Conservation (phyloP, 176 grass and related monocot species). For the Eleusine coracana region DNA sequence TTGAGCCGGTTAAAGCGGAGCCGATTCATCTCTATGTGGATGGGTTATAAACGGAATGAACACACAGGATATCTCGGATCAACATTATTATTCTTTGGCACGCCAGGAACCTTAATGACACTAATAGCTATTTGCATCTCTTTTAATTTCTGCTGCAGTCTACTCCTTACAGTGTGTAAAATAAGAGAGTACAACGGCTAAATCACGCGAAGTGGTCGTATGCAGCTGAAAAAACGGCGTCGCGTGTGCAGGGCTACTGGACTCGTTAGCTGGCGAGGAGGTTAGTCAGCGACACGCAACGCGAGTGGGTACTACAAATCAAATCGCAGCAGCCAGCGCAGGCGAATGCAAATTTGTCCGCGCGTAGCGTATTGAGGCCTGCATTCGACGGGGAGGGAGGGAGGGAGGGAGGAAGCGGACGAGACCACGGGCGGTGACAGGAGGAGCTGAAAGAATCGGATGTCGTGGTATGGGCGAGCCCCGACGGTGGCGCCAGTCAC, state of each 20-base stretch:
- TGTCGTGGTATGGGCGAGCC: background rate
- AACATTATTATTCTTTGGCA: background rate
- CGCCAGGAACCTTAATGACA: background rate
- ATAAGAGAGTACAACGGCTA: background rate
- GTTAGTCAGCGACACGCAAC: background rate
- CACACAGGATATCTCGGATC: background rate
- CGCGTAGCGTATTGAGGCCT: background rate
- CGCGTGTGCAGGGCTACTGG: background rate
- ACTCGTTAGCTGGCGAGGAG: background rate
- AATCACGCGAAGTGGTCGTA: background rate
- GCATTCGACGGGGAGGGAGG: background rate
- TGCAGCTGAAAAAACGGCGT: background rate
- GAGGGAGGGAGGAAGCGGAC: background rate
- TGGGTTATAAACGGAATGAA: background rate
- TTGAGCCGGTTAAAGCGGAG: conserved; percentile 33
- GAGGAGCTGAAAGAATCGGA: background rate
- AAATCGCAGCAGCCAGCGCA: too few relatives aligned
- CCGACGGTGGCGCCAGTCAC: background rate
- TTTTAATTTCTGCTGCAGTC: background rate
- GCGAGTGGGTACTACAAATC: background rate
- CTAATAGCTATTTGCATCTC: background rate
- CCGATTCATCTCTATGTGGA: background rate
- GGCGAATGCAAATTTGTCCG: background rate
- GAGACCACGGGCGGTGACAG: background rate
- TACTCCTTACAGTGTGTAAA: background rate